Evolutionary conservation across 495 filamentous ascomycete species (phyloP), one percentile per base, ranked within the genome.

Genomic region (Saxophila tyrrhenica): DNA sequence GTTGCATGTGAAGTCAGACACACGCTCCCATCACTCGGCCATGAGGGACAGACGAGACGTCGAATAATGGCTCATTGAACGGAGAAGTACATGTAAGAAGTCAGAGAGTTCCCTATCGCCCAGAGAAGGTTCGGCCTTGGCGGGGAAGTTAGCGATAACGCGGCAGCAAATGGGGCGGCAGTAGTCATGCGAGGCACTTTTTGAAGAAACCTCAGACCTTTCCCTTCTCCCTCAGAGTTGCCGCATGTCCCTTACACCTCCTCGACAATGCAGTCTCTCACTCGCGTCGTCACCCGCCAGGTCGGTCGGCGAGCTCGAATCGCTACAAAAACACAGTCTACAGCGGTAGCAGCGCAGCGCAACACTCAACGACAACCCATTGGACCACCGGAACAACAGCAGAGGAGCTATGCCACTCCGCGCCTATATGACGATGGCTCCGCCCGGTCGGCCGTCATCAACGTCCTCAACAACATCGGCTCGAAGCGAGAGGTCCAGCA

Each of bases 401-500:
- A 20, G 23, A 23, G 45, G 25, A 5, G 25, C 38, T 56, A 54
- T 48, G 59, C 62, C 11, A 59, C 59, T 17, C 5, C 58, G 1
- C 59, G 51, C 38, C 38, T 54, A 38, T 13, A 35, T 24, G 56
- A 57, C 47, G 55, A 61, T 47, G 58, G 55, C 45, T 61, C 62
- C 9, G 95, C 90, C 41, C 82, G 92, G 53, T 84, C 83, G 24
- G 94, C 94, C 51, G 90, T 98, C 39, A 83, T 96, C 56, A 90
- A 95, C 71, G 75, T 96, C 54, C 76, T 97, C 53, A 95, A 89
- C 74, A 95, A 94, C 67, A 92, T 97, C 62, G 90, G 88, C 43
- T 95, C 90, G 47, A 96, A 95, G 78, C 78, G 92, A 50, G 92
- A 98, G 72, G 90, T 95, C 39, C 87, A 97, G 75, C 94, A 97